Conservation (phyloP, 2,329 filamentous ascomycete genomes). For the Parastagonospora nodorum region DNA sequence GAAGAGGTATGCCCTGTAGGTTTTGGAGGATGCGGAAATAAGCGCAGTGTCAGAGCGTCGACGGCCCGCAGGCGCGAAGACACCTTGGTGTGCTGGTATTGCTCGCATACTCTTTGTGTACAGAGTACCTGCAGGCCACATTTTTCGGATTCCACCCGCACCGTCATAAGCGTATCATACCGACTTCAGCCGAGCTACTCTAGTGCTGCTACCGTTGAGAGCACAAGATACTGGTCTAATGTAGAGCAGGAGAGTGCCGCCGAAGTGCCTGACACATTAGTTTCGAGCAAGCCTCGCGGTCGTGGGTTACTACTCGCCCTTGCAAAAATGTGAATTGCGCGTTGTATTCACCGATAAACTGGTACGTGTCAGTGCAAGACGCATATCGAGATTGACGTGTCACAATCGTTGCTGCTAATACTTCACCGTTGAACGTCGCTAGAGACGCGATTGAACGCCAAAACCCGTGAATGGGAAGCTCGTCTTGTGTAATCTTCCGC, state of each 20-base stretch:
- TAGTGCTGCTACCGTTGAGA: neutral
- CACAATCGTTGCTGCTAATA: neutral
- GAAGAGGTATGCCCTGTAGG: neutral
- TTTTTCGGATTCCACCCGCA: conserved; percentile 1
- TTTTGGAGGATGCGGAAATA: conserved; percentile 2
- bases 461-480: neutral
- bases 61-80: conserved; percentile 8
- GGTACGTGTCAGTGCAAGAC: neutral
- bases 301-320: conserved; percentile 3
- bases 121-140: conserved; percentile 10
- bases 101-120: conserved; percentile 5
- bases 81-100: conserved; percentile 2
- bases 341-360: conserved; percentile 1
- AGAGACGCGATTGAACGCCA: neutral
- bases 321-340: conserved; percentile 3
- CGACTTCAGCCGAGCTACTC: neutral
- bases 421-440: neutral
- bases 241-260: neutral
- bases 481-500: neutral
- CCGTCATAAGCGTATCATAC: neutral
- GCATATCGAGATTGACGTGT: conserved; percentile 1
- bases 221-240: conserved; percentile 1
- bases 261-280: conserved; percentile 3
- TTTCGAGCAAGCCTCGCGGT: neutral
- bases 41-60: conserved; percentile 5